Evolutionary conservation across 176 grass and related monocot species (phyloP).

Genomic region (Bothriochloa decipiens): DNA sequence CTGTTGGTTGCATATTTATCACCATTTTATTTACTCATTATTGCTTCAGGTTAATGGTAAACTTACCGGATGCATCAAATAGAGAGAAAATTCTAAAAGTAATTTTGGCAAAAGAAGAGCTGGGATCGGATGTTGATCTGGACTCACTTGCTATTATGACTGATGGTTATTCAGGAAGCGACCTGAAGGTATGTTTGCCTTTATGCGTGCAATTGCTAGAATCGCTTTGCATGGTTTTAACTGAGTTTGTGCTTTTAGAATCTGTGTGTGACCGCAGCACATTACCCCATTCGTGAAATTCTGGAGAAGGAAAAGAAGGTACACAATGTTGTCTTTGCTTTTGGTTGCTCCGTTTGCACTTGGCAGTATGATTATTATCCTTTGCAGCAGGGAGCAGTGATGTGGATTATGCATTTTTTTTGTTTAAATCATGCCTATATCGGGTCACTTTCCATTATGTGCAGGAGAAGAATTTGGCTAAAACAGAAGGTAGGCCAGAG

Average conservation of each 20-base stretch:
- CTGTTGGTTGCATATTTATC: constrained; percentile 14
- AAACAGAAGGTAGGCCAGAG: constrained; percentile 66
- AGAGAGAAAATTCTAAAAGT: constrained; percentile 97
- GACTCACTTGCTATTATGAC: constrained; percentile 93
- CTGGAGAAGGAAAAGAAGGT: constrained; percentile 99
- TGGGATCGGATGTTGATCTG: constrained; percentile 64
- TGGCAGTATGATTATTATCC: neutral
- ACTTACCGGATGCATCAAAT: constrained; percentile 91
- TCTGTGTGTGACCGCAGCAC: constrained; percentile 92
- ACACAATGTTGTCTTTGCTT: constrained; percentile 22
- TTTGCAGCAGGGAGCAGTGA: neutral
- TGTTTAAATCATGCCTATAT: neutral
- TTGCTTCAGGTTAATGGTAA: constrained; percentile 96
- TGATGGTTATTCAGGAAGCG: constrained; percentile 98
- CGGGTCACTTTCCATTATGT: neutral
- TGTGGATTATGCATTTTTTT: neutral
- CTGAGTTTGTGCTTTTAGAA: constrained; percentile 61
- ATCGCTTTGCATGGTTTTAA: constrained; percentile 13
- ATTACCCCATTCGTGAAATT: constrained; percentile 96
- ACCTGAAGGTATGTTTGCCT: constrained; percentile 79
- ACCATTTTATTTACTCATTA: constrained; percentile 26
- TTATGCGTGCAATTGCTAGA: neutral
- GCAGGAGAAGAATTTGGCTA: constrained; percentile 75
- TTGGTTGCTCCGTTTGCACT: neutral
- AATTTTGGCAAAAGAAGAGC: constrained; percentile 95